Conservation (phyloP, 2,329 filamentous ascomycete genomes). For the Beauveria varroae region DNA sequence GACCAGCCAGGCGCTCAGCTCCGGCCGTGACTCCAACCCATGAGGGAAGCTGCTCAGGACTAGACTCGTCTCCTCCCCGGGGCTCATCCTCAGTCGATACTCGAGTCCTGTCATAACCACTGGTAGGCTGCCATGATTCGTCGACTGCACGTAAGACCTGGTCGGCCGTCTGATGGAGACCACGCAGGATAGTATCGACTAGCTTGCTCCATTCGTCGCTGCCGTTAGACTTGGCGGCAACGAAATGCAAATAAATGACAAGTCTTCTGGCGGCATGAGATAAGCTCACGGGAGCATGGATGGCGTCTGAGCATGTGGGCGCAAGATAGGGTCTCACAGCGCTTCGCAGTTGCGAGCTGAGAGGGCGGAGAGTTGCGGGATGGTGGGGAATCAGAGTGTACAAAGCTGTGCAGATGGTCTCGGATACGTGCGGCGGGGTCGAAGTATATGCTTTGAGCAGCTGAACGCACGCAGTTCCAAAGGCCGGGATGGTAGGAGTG, state of each 20-base stretch:
- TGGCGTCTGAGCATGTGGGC: conserved; percentile 49
- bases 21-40: conserved; percentile 76
- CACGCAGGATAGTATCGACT: conserved; percentile 52
- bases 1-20: conserved; percentile 56
- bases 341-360: conserved; percentile 58
- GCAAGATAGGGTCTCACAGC: conserved; percentile 55
- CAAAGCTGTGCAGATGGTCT: conserved; percentile 65
- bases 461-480: conserved; percentile 65
- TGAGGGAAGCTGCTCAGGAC: conserved; percentile 45
- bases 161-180: conserved; percentile 65
- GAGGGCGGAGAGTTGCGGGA: conserved; percentile 75
- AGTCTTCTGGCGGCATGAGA: conserved; percentile 54
- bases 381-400: conserved; percentile 68
- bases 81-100: conserved; percentile 41
- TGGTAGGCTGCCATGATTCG: conserved; percentile 72
- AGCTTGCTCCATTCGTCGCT: conserved; percentile 72
- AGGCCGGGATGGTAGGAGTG: conserved; percentile 69
- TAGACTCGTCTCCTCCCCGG: conserved; percentile 34
- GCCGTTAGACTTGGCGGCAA: conserved; percentile 70
- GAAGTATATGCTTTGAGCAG: conserved; percentile 40
- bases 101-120: conserved; percentile 37
- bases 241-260: conserved; percentile 66
- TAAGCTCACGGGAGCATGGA: conserved; percentile 44
- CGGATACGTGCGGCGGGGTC: conserved; percentile 44
- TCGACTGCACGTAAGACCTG: conserved; percentile 69